Evolutionary conservation across 305 asterid genomes (phyloP), one percentile per base, ranked within the genome.

Genomic region (Plantago coronopus): DNA sequence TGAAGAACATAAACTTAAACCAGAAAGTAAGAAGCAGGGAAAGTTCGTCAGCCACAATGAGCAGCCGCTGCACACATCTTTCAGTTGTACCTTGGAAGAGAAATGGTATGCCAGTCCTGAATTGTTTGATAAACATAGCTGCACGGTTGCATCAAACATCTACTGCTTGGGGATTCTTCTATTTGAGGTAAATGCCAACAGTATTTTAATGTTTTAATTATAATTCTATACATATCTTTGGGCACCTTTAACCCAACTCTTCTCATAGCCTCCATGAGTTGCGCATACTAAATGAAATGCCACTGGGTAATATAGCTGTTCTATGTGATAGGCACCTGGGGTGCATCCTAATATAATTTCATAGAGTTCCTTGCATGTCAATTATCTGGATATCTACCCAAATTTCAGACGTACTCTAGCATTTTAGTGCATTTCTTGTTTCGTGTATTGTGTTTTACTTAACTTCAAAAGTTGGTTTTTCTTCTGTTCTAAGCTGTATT

Each of bases 21-120:
- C 61, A 56, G 83, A 77, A 54, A 62, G 20, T 64, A 69, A 69
- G 55, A 57, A 20, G 53, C 70, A 37, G 66, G 67, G 38, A 67
- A 77, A 66, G 8, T 71, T 67, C 59, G 50, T 67, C n/a, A 49
- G 72, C 57, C 74, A 67, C 37, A 64, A 54, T 18, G 76, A 64
- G 55, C 86, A 69, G 48, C 46, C 76, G 51, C 20, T 40, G 21
- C 34, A 20, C 11, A 64, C 62, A 63, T 74, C 87, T 65, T 63
- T 47, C 57, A 71, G 74, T 74, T 61, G 50, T 74, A 49, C 51
- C 65, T 48, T 74, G 67, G 97, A 93, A 80, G 83, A 70, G 75
- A 83, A 82, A 65, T 93, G 99, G 97, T 89, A 89, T 70, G 63
- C 81, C 59, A 79, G 95, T 79, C 96, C 99, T 18, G 96, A 93